Conservation (phyloP, 371 early-diverging fungal genomes). For the Apophysomyces ossiformis region DNA sequence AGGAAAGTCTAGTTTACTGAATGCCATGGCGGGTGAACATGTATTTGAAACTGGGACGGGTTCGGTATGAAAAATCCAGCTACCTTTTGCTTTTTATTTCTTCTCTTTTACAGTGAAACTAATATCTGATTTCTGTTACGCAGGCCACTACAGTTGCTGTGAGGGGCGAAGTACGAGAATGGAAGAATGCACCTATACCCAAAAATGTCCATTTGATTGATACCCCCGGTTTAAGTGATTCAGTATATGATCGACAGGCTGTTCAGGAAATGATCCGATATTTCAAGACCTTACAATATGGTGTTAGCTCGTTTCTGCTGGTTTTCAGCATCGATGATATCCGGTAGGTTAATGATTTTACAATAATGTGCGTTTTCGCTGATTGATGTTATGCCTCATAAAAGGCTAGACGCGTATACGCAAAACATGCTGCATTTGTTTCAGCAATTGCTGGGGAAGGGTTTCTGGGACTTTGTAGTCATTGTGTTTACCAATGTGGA, state of each 20-base stretch:
- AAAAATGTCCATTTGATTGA: constrained; percentile 50
- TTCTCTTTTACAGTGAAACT: neutral
- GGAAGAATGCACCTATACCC: constrained; percentile 36
- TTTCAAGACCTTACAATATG: constrained; percentile 59
- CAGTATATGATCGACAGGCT: constrained; percentile 54
- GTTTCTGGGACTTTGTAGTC: constrained; percentile 67
- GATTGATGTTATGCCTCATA: neutral
- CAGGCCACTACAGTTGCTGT: constrained; percentile 44
- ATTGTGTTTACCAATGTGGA: constrained; percentile 69
- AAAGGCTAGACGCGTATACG: constrained; percentile 64
- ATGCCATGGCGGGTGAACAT: constrained; percentile 50
- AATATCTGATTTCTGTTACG: neutral
- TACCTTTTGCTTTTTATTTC: no score
- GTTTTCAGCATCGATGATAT: constrained; percentile 63
- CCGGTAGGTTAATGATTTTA: constrained; percentile 24
- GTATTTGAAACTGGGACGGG: constrained; percentile 46
- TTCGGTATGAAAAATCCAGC: constrained; percentile 24
- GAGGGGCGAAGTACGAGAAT: constrained; percentile 35
- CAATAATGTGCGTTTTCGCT: neutral
- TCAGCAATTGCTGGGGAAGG: constrained; percentile 59
- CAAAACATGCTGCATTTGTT: constrained; percentile 65
- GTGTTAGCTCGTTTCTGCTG: constrained; percentile 64
- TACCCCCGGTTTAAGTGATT: constrained; percentile 62
- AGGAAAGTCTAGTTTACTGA: constrained; percentile 55
- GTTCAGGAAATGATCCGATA: constrained; percentile 62